Evolutionary conservation across 2,329 filamentous ascomycete genomes (phyloP), one percentile per base, ranked within the genome.

Genomic region (Colletotrichum sp.): DNA sequence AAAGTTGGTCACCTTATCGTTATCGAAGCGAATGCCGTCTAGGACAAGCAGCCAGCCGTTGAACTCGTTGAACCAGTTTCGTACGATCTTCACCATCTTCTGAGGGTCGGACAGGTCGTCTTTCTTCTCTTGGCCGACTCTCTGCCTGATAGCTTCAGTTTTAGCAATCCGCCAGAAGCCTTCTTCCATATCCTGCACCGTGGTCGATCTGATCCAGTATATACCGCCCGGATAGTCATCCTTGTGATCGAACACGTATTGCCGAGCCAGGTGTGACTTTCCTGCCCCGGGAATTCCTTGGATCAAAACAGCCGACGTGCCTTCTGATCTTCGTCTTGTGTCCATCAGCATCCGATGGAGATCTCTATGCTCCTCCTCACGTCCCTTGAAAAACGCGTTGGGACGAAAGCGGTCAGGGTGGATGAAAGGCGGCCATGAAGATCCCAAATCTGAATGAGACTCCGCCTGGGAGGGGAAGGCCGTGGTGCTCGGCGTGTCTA

Each of bases 201-300:
- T 90, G 76, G 91, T 92, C 11, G 91, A 90, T 63, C 91, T 88
- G 18, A 94, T 87, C 93, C 93, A 94, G 80, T 93, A 94, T 57
- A 93, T 86, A 2, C 93, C 93, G 3, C 91, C 92, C 0, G 89
- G 88, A 76, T 92, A 94, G 73, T 89, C 84, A 6, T 86, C 82
- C 43, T 86, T 88, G 77, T 93, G 88, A 6, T 85, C 81, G 77
- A 91, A 93, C 34, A 93, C 88, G 78, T 94, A 94, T 80, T 94
- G 87, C 5, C 92, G 87, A 33, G 92, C 92, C 16, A 94, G 83
- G 77, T 94, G 92, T 2, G 91, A 92, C 81, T 94, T 94, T 4
- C 93, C 93, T 16, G 90, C 90, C 3, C 93, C 93, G 3, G 92
- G 90, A 51, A 91, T 88, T 43, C 90, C 90, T 75, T 90, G 89